Base-by-base conservation (phyloP, 179 eudicot species). In the Nepenthes alata region DNA sequence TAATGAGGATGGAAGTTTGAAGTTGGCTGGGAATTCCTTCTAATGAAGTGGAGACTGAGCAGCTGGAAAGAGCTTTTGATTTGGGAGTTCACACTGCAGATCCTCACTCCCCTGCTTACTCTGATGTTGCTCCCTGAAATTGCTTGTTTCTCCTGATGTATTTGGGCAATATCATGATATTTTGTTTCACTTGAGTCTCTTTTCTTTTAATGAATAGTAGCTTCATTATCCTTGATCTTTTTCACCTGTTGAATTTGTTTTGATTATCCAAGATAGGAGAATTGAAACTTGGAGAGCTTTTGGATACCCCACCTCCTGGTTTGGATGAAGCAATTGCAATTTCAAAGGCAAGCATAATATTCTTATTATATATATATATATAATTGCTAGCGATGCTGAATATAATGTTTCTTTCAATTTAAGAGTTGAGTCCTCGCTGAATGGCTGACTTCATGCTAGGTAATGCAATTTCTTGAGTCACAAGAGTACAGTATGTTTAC, bases 231-330 rank as follows among this genome's bases (percentile, higher is more conserved):
- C 49, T 53, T 38, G 14, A 53, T 53, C 5, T 4, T 60, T 36
- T 56, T 58, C 35, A 64, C 64, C 11, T 2, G 2, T 39, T 62
- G 10, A 16, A 11, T 63, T 58, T 63, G 12, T 44, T 67, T 72
- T 60, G 4, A 54, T 37, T 59, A 35, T 50, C n/a, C 7, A 70
- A 93, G 96, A 55, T 89, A 50, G 98, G 98, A 71, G 98, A 93
- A 45, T 62, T 93, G 59, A 89, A 89, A 76, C 93, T 89, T 64
- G 98, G 98, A 47, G 98, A 93, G 83, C 83, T 93, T 66, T 77
- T 93, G 84, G 96, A 93, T 72, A 83, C 95, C 44, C 98, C 98
- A 64, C 98, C 98, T 53, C 98, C 98, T 63, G 98, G 96, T 56
- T 67, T 93, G 64, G 98, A 93, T 76, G 98, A 93, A 78, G 98